Evolutionary conservation across 176 grass and related monocot species (phyloP), one percentile per base, ranked within the genome.

Genomic region (Themeda triandra): DNA sequence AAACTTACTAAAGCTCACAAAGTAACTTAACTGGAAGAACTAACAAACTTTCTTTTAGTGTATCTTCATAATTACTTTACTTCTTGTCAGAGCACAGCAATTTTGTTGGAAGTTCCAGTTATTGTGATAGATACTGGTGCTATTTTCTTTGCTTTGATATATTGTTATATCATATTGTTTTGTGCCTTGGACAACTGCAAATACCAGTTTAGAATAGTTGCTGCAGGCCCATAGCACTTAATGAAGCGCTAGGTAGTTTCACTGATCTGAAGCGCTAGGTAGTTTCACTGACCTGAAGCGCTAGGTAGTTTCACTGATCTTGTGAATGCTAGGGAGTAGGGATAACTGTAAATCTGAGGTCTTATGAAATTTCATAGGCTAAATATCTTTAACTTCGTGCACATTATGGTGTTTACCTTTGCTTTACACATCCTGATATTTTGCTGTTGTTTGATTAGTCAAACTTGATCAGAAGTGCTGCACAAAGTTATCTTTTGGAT

Each of bases 401-500:
- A 73, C 8, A 78, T 73, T 53, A 13, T 58, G 23, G 35, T 75
- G 12, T 70, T 35, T 83, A 14, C 44, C 30, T 77, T 67, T 59
- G 58, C 75, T 76, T 25, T 58, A 44, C 69, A 48, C 51, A 81
- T 69, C 69, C 86, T 87, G 63, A 78, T 69, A 25, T 32, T 67
- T 41, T 88, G 35, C 68, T 91, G 67, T 92, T 69, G 45, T 73
- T 82, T 54, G 70, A 59, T 51, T 86, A 99, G 96, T 99, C 91
- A 76, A 95, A 99, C 78, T 76, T 96, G 84, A 91, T 96, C 51
- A 96, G 93, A 90, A 88, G 77, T 92, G 93, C 91, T 69, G 93
- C 88, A 63, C 84, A 86, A 33, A 99, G 87, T 39, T 99, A 96
- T 92, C 80, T 99, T 48, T 88, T 99, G 84, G 89, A 95, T 91